A percentile compares a stretch with the other conserved stretches of the same genome.
phyloP scores from a whole-genome alignment of 1,284 basidiomycete genomes.

The Coniferiporia weirii region DNA sequence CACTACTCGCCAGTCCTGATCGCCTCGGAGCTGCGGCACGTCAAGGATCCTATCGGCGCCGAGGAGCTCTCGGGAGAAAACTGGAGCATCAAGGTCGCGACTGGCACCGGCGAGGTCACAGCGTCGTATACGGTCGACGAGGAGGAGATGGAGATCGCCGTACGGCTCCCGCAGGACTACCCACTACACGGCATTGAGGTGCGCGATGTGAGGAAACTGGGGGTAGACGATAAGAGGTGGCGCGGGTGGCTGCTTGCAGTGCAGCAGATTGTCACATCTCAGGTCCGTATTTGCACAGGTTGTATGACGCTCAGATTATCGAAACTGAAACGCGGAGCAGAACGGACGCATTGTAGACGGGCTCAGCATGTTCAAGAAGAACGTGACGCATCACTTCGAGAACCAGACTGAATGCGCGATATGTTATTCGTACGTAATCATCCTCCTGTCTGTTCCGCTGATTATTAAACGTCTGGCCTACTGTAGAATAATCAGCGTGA shows the following conservation, averaged over 20 bases:
- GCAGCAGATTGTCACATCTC: constrained; percentile 86
- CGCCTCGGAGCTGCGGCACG: constrained; percentile 71
- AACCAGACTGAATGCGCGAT: constrained; percentile 93
- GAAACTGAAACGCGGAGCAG: constrained; percentile 33
- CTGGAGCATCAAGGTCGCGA: constrained; percentile 71
- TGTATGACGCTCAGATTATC: no score
- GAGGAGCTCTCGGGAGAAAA: constrained; percentile 77
- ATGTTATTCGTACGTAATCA: constrained; percentile 75
- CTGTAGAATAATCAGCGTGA: constrained; percentile 84
- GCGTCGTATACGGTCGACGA: constrained; percentile 90
- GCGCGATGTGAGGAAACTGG: constrained; percentile 78
- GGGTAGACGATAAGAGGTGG: constrained; percentile 90
- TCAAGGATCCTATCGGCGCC: constrained; percentile 61
- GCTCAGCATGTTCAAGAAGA: constrained; percentile 91
- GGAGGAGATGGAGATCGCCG: constrained; percentile 85
- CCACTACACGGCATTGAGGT: constrained; percentile 89
- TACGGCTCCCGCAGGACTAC: constrained; percentile 88
- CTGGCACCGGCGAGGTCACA: constrained; percentile 68
- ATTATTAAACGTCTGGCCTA: neutral
- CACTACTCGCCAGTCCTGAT: constrained; percentile 92
- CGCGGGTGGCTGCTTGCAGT: constrained; percentile 91
- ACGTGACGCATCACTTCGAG: constrained; percentile 87
- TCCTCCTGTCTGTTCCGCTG: neutral
- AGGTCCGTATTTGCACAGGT: constrained; percentile 40
- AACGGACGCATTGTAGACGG: constrained; percentile 92